Base-by-base conservation (phyloP, 495 filamentous ascomycete genomes). In the Diplogelasinospora grovesii region DNA sequence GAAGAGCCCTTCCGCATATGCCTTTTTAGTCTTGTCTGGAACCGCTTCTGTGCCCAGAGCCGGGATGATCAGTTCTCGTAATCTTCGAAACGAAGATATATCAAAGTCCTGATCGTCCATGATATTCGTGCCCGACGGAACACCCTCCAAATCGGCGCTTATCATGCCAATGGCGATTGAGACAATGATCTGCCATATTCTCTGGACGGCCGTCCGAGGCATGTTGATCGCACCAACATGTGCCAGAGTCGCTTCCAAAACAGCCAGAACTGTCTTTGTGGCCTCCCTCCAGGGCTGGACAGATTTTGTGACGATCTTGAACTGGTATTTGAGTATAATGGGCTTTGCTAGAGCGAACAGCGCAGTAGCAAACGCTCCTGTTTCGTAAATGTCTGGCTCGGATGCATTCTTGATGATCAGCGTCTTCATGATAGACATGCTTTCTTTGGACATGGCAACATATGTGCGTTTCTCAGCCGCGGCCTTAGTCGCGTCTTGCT, bases 401-500 rank as follows among this genome's bases (percentile, higher is more conserved):
- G 70, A 63, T 4, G 79, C 78, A 40, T 86, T 77, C 13, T 73
- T 64, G 14, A 77, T 53, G 14, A 89, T 64, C 20, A 90, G 71
- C 35, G 64, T 69, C 49, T 81, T 70, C 0, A 90, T 58, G 23
- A 89, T 69, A 11, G 71, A 67, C 65, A 93, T 92, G 31, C 80
- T 72, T 15, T 77, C 71, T 54, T 82, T 86, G 0, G 89, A 89
- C 52, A 97, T 75, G 13, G 92, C 88, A 34, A 98, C 77, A 54
- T 85, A 96, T 1, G 85, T 88, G 2, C 83, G 80, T 45, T 69
- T 75, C 41, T 63, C 59, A 2, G 59, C 34, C 4, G 49, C 48
- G 3, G 59, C 63, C 37, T 59, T 54, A 15, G 54, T 46, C 3
- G 52, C 22, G 20, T 59, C 45, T 5, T 56, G 54, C 26, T 59